Base-by-base conservation (phyloP, 345 rosid species). In the Combretum micranthum region DNA sequence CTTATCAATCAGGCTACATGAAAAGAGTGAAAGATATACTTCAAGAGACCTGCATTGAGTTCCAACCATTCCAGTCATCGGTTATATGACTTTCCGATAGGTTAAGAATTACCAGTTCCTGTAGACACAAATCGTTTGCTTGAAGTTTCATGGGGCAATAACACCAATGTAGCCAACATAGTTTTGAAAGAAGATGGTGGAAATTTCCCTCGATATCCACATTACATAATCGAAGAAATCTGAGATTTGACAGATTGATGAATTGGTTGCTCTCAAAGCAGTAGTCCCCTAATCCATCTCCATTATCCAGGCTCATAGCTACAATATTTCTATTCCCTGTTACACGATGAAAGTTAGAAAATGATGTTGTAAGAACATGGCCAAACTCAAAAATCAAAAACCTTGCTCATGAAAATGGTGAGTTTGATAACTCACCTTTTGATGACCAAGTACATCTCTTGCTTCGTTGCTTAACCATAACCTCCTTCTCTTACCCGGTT, bases 11-110 rank as follows among this genome's bases (percentile, higher is more conserved):
- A 7, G 39, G 39, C 9, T 32, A 32, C 9, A 32, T 7, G 39
- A 32, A 32, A 32, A 7, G 9, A 32, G 39, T 32, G 39, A 32
- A 32, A 32, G 39, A 32, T 32, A 11, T 32, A 32, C 39, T 4
- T 32, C 39, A 7, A 4, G 39, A 32, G 39, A 32, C 39, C 39
- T 32, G 39, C 39, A 32, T 4, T 32, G 46, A 2, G 43, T 2
- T 23, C 59, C 59, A 55, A 0, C 39, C 59, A 15, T 39, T 18
- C 0, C 3, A 55, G 12, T 37, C 46, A 55, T 55, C 2, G 0
- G 1, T 0, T 0, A 55, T 15, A 0, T 0, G 0, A 55, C 19
- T 37, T 0, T 42, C 15, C 0, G 6, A 42, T 0, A 55, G 0
- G 39, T 37, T 32, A 32, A 55, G 25, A 3, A 55, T 12, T 0